These are phyloP conservation scores for Lobosporangium transversale DNA, from an alignment of 192 early-diverging fungal genomes.

Conservation along the genomic window DNA sequence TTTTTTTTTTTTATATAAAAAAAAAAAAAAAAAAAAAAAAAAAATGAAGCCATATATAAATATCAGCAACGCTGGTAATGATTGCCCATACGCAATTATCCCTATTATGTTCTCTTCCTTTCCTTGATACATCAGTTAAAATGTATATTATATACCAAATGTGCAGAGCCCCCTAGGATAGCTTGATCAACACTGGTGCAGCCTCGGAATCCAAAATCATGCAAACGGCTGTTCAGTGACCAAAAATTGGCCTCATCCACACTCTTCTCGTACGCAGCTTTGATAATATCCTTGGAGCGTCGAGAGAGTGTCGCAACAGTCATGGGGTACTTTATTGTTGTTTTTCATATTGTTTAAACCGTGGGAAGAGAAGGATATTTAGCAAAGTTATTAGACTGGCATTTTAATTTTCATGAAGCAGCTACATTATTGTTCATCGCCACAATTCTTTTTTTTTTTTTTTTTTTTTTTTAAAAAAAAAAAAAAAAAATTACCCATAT, in stretches of 20 bases:
- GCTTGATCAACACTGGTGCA: constrained; percentile 89
- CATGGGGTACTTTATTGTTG: constrained; percentile 89
- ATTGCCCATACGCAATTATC: too few relatives aligned
- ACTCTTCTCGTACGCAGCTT: constrained; percentile 66
- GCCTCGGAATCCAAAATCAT: constrained; percentile 94
- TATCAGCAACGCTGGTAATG: too few relatives aligned
- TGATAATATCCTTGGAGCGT: constrained; percentile 68
- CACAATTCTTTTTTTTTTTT: neutral
- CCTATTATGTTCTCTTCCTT: too few relatives aligned
- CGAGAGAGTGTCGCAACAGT: constrained; percentile 88
- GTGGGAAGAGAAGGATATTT: neutral
- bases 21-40: constrained; percentile 1
- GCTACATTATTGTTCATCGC: too few relatives aligned
- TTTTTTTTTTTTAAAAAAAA: neutral
- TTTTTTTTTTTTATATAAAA: constrained; percentile 21
- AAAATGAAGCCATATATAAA: neutral
- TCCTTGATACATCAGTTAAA: too few relatives aligned
- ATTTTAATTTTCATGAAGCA: neutral
- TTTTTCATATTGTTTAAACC: too few relatives aligned
- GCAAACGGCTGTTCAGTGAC: constrained; percentile 73
- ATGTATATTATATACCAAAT: constrained; percentile 79
- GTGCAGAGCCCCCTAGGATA: constrained; percentile 84
- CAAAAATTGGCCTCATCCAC: constrained; percentile 69
- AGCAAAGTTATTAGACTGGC: too few relatives aligned
- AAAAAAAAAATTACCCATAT: constrained; percentile 66